Evolutionary conservation across 2,329 filamentous ascomycete species (phyloP), one percentile per base, ranked within the genome.

Genomic region (Helminthosporium solani): DNA sequence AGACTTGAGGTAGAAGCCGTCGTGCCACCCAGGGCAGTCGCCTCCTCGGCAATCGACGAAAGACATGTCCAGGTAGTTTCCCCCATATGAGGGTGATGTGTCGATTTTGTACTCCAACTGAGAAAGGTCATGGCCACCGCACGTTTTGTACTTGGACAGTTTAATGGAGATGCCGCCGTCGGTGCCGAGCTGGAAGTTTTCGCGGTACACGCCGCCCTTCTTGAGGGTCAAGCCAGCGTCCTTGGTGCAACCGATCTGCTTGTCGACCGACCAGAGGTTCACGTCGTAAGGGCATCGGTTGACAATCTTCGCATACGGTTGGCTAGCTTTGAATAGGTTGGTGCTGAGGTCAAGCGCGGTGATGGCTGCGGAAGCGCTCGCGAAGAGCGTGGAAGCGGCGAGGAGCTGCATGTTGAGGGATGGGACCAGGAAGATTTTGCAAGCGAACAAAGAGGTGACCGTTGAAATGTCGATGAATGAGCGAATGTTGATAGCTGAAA

Each of bases 51-150:
- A 71, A 46, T 71, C 64, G 16, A 71, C 67, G 40, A 67, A 69
- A 19, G 68, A 71, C 11, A 72, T 62, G 47, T 72, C 68, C 35
- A 70, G 62, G 48, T 61, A 70, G 57, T 70, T 65, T 41, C 40
- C 50, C 20, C 43, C 40, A 45, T 48, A 63, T 6, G 27, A 39
- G 4, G 37, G 21, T 7, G 42, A 43, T 15, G 46, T 43, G 27
- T 52, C 50, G 36, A 64, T 53, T 50, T 56, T 69, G 63, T 73
- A 73, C 52, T 73, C 70, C 34, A 72, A 49, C 44, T 73, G 70
- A 1, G 61, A 60, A 34, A 70, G 64, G 41, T 64, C 57, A 45
- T 42, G 46, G 12, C 52, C 54, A 33, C 59, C 62, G 61, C 64
- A 68, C 23, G 60, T 8, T 27, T 58, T 20, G 5, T 45, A 50